phyloP scores from a whole-genome alignment of 345 rosid genomes.

The Bretschneidera sinensis region DNA sequence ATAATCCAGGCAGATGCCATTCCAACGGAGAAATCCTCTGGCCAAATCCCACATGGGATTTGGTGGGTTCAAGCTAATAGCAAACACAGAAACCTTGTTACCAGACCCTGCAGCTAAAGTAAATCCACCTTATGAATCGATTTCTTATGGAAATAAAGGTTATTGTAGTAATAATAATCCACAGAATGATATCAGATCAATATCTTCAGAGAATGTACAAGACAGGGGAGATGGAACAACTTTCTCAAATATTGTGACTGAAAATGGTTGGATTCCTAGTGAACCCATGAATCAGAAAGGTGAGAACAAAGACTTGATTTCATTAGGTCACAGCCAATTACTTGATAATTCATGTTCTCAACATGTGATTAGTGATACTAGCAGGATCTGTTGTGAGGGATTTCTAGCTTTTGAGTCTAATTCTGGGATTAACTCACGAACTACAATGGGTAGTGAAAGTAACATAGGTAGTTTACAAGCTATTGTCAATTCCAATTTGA shows the following conservation, averaged over 20 bases:
- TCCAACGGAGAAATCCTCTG: constrained; percentile 29
- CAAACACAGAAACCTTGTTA: constrained; percentile 22
- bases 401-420: constrained; percentile 19
- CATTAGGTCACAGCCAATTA: constrained; percentile 7
- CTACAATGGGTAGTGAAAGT: constrained; percentile 8
- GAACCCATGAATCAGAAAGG: constrained; percentile 1
- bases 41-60: constrained; percentile 30
- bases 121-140: constrained; percentile 10
- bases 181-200: neutral
- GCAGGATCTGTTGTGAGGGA: constrained; percentile 13
- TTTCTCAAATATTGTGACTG: constrained; percentile 4
- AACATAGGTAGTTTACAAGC: constrained; percentile 10
- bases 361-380: constrained; percentile 9
- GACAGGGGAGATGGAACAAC: neutral
- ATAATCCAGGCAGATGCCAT: constrained; percentile 37
- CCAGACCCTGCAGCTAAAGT: constrained; percentile 15
- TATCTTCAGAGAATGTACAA: neutral
- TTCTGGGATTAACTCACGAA: constrained; percentile 15
- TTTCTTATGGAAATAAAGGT: constrained; percentile 8
- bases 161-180: neutral
- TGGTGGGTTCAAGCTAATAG: constrained; percentile 24
- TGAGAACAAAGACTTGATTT: constrained; percentile 15
- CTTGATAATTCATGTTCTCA: constrained; percentile 15
- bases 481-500: neutral
- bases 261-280: constrained; percentile 7